phyloP scores from a whole-genome alignment of 192 early-diverging fungal species.

The Backusella tarrabulga region DNA sequence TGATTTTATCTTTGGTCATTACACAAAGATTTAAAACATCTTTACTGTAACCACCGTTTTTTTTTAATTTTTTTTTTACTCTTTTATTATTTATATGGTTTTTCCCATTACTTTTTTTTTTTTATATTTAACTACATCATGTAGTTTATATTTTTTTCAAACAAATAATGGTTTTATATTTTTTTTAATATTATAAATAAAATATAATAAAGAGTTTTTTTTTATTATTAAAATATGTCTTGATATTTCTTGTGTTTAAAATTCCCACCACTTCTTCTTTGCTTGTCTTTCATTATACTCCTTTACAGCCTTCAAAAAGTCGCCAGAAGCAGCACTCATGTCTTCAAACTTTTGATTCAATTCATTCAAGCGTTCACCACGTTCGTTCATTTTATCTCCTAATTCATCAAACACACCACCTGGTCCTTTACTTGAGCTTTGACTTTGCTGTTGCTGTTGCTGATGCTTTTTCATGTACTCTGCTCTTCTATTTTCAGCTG shows the following conservation, averaged over 20 bases:
- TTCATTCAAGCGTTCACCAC: constrained; percentile 58
- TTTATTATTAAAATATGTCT: not conserved
- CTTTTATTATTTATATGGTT: not conserved
- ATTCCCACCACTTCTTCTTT: constrained; percentile 68
- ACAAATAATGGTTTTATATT: not conserved
- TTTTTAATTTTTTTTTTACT: not conserved
- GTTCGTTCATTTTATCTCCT: constrained; percentile 55
- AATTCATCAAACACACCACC: constrained; percentile 36
- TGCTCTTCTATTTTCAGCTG: constrained; percentile 16
- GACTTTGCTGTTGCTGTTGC: not conserved
- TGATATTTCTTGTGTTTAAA: constrained; percentile 28
- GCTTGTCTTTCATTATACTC: constrained; percentile 64
- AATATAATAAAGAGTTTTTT: not conserved
- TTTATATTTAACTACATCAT: not conserved
- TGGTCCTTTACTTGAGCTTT: constrained; percentile 4
- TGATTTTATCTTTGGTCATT: constrained; percentile 77
- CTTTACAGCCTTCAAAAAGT: constrained; percentile 55
- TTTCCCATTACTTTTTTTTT: not conserved
- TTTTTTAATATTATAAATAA: not conserved
- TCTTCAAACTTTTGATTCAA: constrained; percentile 59
- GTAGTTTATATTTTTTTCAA: not conserved
- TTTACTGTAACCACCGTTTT: not conserved
- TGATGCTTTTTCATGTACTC: constrained; percentile 9
- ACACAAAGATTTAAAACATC: constrained; percentile 27
- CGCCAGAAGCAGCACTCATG: constrained; percentile 47